Evolutionary conservation across 306 rosid genomes (phyloP), one percentile per base, ranked within the genome.

Genomic region (Cicer yamashitae): DNA sequence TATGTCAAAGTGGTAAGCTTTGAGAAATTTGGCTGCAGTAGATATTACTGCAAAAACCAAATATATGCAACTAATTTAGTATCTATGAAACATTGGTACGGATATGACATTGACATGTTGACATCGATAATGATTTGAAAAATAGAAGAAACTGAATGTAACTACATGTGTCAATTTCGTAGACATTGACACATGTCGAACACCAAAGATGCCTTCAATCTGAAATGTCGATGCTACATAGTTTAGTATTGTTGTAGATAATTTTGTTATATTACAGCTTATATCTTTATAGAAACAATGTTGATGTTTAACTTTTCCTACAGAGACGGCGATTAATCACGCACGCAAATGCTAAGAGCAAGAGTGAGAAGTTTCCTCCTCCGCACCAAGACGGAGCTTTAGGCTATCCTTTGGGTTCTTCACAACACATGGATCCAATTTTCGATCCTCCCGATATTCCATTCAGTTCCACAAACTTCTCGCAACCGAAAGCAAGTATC

Each of bases 281-380:
- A 43, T 39, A 30, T 81, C 44, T 47, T 47, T 60, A 38, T 65
- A 18, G 67, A 30, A 66, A 59, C n/a, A 25, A 6, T 64, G 34
- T 54, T 45, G 58, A 63, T 66, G 59, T 83, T 74, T 51, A 39
- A 45, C 43, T 59, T 40, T 58, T 9, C 7, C 34, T 75, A 61
- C 96, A 92, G 99, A 90, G 98, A 81, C 93, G 97, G 71, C 86
- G 98, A 64, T 73, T 92, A 63, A 92, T 96, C 76, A 90, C 98
- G 8, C 99, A 92, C 65, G 91, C 99, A 61, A 96, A 96, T 69
- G 98, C 98, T 0, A 96, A 96, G 90, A 96, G 98, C 91, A 96
- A 96, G 89, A 96, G 99, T 4, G 99, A 96, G 75, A 96, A 96
- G 87, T 96, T 96, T 78, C 99, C 98, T 70, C 99, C 99, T 61